A percentile compares a stretch with the other conserved stretches of the same genome.
phyloP scores from a whole-genome alignment of 805 yeast genomes.

The Teunomyces kruisii region DNA sequence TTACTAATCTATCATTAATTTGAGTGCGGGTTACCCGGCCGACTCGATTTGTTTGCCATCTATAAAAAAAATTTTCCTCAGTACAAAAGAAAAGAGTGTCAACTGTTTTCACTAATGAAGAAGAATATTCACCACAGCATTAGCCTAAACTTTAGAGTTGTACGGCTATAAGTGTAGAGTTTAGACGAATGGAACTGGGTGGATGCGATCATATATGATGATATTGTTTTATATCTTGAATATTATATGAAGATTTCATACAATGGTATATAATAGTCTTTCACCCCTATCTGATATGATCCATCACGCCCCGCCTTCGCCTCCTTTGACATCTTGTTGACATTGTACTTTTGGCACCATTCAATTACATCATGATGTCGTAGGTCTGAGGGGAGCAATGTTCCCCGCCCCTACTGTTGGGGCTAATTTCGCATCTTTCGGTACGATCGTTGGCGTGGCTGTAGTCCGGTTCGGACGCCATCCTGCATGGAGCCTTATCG shows the following conservation, averaged over 20 bases:
- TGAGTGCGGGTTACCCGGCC: slow-evolving; percentile 1
- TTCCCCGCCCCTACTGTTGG: not conserved
- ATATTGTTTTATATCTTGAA: slow-evolving; percentile 6
- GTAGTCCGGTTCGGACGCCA: not conserved
- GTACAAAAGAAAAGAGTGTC: not conserved
- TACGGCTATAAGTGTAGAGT: slow-evolving; percentile 2
- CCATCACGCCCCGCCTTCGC: not conserved
- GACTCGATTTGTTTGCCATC: not conserved
- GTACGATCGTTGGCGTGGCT: not conserved
- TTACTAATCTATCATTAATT: too few species aligned
- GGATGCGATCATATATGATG: slow-evolving; percentile 6
- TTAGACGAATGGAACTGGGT: not conserved
- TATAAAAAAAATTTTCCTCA: not conserved
- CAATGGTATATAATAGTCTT: slow-evolving; percentile 51
- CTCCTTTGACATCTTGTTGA: too few species aligned
- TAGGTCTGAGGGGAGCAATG: not conserved
- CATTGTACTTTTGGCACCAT: too few species aligned
- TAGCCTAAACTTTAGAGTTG: slow-evolving; percentile 1
- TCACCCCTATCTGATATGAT: slow-evolving; percentile 87
- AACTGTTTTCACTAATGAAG: not conserved
- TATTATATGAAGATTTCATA: slow-evolving; percentile 6
- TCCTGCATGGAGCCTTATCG: slow-evolving; percentile 7
- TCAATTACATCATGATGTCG: not conserved
- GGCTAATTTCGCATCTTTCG: not conserved
- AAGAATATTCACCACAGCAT: not conserved